Conservation (phyloP, 2,329 filamentous ascomycete genomes). For the Sporothrix inflata region DNA sequence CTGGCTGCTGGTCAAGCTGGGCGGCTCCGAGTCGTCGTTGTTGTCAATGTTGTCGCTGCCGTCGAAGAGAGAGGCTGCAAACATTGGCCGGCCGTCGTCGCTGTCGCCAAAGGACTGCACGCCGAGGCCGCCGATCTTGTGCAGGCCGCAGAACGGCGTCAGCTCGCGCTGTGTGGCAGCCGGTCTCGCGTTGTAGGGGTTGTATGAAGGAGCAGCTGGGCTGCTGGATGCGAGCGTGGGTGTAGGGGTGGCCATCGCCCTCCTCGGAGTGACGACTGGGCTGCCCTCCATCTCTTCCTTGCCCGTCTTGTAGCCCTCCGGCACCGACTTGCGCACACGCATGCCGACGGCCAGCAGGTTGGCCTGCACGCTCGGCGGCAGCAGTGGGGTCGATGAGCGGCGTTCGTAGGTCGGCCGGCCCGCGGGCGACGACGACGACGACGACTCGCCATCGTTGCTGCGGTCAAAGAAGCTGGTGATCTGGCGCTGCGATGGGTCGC, state of each 20-base stretch:
- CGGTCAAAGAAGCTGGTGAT: conserved; percentile 65
- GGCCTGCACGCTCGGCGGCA: conserved; percentile 72
- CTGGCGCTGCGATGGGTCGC: conserved; percentile 61
- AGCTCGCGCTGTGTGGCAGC: conserved; percentile 59
- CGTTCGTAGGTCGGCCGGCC: conserved; percentile 8
- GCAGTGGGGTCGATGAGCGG: conserved; percentile 47
- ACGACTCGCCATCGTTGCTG: conserved; percentile 31
- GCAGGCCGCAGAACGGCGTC: conserved; percentile 77
- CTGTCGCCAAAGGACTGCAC: conserved; percentile 63
- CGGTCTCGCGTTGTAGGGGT: conserved; percentile 32
- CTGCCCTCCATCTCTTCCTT: conserved; percentile 43
- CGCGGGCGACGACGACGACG: conserved; percentile 31
- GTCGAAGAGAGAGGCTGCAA: conserved; percentile 26
- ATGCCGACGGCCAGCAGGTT: conserved; percentile 91
- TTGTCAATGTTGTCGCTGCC: conserved; percentile 36
- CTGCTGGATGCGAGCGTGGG: not conserved
- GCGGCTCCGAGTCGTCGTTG: conserved; percentile 48
- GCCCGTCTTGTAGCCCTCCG: conserved; percentile 89
- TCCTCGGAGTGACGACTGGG: not conserved
- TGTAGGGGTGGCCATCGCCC: not conserved
- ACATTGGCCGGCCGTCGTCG: conserved; percentile 34
- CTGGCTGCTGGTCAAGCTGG: conserved; percentile 57
- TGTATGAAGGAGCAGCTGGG: not conserved
- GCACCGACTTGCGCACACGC: conserved; percentile 89
- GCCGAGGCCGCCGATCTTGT: conserved; percentile 71